A percentile compares a stretch with the other conserved stretches of the same genome.
Evolutionary conservation across 441 rosid genomes (phyloP).

Genomic region (Populus trichocarpa): DNA sequence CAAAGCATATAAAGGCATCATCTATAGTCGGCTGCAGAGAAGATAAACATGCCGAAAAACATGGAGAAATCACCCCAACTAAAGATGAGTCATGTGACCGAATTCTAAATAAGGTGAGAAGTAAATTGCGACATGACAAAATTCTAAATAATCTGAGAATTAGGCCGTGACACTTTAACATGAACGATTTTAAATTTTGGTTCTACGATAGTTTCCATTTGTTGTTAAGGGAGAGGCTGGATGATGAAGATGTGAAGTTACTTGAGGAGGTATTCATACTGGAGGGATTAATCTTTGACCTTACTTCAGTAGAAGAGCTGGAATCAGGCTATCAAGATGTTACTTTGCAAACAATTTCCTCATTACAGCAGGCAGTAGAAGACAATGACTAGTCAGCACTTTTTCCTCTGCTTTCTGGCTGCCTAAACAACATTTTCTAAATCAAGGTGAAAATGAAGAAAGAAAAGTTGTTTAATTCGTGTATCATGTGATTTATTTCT

Average conservation of each 20-base stretch:
- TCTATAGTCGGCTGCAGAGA: slow-evolving; percentile 35
- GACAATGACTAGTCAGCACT: not conserved
- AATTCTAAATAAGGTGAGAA: slow-evolving; percentile 50
- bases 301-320: slow-evolving; percentile 42
- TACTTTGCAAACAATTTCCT: slow-evolving; percentile 36
- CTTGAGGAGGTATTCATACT: slow-evolving; percentile 59
- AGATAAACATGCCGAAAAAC: slow-evolving; percentile 38
- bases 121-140: slow-evolving; percentile 23
- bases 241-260: slow-evolving; percentile 51
- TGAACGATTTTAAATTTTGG: slow-evolving; percentile 7
- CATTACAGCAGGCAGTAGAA: slow-evolving; percentile 42
- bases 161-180: not conserved
- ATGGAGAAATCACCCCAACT: slow-evolving; percentile 21
- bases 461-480: not conserved
- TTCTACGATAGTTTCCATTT: slow-evolving; percentile 15
- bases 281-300: slow-evolving; percentile 48
- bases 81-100: slow-evolving; percentile 49
- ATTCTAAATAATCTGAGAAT: slow-evolving; percentile 45
- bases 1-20: slow-evolving; percentile 77
- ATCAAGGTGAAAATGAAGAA: not conserved
- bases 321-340: slow-evolving; percentile 45
- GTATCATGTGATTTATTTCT: not conserved
- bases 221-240: slow-evolving; percentile 59
- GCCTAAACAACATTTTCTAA: too few relatives aligned
- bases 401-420: not conserved